A percentile compares a stretch with the other conserved stretches of the same genome.
phyloP scores from a whole-genome alignment of 2,329 filamentous ascomycete genomes.

The Tolypocladium amazonense region DNA sequence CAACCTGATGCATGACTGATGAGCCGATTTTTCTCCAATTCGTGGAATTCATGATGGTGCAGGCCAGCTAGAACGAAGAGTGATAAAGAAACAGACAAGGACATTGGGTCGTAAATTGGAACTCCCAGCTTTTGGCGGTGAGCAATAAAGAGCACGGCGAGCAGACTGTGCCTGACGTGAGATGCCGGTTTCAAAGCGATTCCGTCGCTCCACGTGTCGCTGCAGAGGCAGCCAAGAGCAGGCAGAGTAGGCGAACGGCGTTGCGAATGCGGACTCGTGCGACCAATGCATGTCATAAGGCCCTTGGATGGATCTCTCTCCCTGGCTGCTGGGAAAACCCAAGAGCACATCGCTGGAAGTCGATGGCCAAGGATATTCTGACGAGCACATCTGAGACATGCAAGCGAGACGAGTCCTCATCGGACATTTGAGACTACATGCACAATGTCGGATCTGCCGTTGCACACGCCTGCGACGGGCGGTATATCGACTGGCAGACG shows the following conservation, averaged over 20 bases:
- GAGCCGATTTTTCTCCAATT: background rate
- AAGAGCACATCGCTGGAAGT: background rate
- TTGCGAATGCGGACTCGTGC: background rate
- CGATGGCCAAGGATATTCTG: background rate
- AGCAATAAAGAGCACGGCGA: too few species aligned
- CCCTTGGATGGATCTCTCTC: too few species aligned
- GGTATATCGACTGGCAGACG: background rate
- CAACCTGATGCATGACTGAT: background rate
- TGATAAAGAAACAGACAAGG: background rate
- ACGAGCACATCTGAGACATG: background rate
- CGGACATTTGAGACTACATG: slow-evolving; percentile 1
- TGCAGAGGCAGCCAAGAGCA: background rate
- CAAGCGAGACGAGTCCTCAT: background rate
- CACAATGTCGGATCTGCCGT: slow-evolving; percentile 1
- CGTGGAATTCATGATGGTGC: too few species aligned
- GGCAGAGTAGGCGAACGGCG: background rate
- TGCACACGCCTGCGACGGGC: background rate
- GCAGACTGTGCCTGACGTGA: background rate
- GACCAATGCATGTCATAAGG: background rate
- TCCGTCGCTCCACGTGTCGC: slow-evolving; percentile 1
- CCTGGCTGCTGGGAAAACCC: background rate
- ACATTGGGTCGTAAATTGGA: background rate
- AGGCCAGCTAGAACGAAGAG: too few species aligned
- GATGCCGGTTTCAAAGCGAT: background rate
- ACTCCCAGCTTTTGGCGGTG: background rate